Evolutionary conservation across 2,329 filamentous ascomycete genomes (phyloP).

Genomic region (Xylariaceae sp.): DNA sequence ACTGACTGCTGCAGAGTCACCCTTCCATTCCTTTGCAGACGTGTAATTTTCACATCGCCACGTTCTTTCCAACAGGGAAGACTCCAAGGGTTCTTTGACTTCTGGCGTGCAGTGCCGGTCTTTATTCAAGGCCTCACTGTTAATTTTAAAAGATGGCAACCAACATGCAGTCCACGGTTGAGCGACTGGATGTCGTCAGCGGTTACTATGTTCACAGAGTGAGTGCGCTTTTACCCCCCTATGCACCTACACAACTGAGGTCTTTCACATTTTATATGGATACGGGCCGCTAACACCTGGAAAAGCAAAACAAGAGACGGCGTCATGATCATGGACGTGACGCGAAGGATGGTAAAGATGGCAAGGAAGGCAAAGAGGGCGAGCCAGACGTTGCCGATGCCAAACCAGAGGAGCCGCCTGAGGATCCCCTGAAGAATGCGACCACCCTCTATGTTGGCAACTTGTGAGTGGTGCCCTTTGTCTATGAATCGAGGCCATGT

Average conservation of each 20-base stretch:
- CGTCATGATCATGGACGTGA: conserved; percentile 47
- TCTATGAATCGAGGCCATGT: background rate
- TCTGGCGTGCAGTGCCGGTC: background rate
- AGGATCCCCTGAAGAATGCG: conserved; percentile 78
- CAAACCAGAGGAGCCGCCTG: conserved; percentile 49
- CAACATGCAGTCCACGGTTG: conserved; percentile 65
- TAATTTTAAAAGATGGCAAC: conserved; percentile 38
- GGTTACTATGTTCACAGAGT: conserved; percentile 87
- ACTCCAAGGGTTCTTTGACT: too few relatives aligned
- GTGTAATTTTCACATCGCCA: too few relatives aligned
- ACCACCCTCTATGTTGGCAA: conserved; percentile 98
- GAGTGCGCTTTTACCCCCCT: conserved; percentile 29
- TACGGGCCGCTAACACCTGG: background rate
- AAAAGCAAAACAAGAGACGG: conserved; percentile 63
- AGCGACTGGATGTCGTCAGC: conserved; percentile 88
- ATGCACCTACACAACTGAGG: background rate
- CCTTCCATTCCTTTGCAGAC: too few relatives aligned
- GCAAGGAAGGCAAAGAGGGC: conserved; percentile 51
- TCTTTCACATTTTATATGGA: too few relatives aligned
- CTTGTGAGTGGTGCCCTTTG: conserved; percentile 52
- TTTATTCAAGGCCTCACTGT: background rate
- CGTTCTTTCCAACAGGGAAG: too few relatives aligned
- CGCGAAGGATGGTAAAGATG: conserved; percentile 37
- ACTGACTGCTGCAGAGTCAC: too few relatives aligned
- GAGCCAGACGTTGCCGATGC: conserved; percentile 41